Percentiles rank a stretch among this genome's conserved stretches.
Evolutionary conservation across 2,329 filamentous ascomycete species (phyloP).

Genomic region (Cordyceps cicadae): DNA sequence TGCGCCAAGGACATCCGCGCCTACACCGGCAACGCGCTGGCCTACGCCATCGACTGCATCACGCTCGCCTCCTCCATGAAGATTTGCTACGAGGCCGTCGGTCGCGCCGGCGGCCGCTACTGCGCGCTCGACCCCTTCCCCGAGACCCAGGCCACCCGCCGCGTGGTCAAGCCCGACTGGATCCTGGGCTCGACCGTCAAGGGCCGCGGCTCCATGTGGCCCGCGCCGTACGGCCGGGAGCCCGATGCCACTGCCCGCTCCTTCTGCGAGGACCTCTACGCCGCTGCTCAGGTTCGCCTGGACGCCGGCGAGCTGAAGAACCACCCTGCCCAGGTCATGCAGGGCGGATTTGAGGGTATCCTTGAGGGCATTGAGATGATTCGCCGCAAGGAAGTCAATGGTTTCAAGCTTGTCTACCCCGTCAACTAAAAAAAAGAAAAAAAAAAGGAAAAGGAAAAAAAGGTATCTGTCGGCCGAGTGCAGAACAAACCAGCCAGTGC

Average conservation of each 20-base stretch:
- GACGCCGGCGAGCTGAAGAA: constrained; percentile 12
- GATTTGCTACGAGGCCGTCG: constrained; percentile 31
- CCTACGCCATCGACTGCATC: constrained; percentile 36
- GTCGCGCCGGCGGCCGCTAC: constrained; percentile 31
- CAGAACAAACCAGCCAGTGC: neutral
- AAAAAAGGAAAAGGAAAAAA: no score
- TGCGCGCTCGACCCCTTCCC: constrained; percentile 26
- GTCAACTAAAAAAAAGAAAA: neutral
- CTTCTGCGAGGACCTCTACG: constrained; percentile 11
- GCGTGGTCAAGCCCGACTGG: constrained; percentile 20
- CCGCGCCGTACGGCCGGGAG: constrained; percentile 15
- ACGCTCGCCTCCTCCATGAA: constrained; percentile 23
- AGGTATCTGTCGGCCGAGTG: neutral
- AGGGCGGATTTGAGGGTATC: constrained; percentile 25
- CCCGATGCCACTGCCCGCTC: constrained; percentile 6
- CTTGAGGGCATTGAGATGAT: constrained; percentile 25
- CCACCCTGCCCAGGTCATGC: constrained; percentile 13
- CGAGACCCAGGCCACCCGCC: constrained; percentile 11
- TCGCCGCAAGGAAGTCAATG: constrained; percentile 27
- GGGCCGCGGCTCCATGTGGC: constrained; percentile 18
- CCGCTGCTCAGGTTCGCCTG: constrained; percentile 9
- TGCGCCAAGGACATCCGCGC: constrained; percentile 27
- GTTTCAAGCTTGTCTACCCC: constrained; percentile 33
- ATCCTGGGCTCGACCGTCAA: constrained; percentile 21
- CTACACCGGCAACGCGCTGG: constrained; percentile 30